Conservation (phyloP, 2,329 filamentous ascomycete genomes). For the Trichoderma citrinoviride region DNA sequence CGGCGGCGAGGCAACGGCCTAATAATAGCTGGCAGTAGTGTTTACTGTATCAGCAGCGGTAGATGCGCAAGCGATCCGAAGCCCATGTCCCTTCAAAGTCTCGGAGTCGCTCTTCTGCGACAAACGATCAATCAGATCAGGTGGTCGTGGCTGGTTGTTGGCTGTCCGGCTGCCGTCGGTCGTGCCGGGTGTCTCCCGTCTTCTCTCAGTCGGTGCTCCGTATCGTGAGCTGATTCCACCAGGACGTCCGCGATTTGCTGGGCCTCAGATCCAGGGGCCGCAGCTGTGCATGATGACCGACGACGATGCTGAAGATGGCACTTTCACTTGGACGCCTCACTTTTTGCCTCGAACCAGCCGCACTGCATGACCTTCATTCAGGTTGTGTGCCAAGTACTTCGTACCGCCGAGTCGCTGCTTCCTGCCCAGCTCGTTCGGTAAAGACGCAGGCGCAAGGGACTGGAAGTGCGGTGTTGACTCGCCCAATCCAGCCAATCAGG, state of each 20-base stretch:
- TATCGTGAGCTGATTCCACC: not conserved
- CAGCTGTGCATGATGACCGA: not conserved
- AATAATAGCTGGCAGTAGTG: not conserved
- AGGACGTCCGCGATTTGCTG: not conserved
- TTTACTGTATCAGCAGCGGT: too few relatives aligned
- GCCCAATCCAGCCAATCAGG: constrained; percentile 18
- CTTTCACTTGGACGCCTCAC: constrained; percentile 8
- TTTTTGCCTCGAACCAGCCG: not conserved
- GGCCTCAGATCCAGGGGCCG: not conserved
- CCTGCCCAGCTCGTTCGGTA: constrained; percentile 10
- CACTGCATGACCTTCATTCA: too few relatives aligned
- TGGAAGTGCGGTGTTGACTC: not conserved
- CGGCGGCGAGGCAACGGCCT: not conserved
- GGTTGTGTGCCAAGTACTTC: too few relatives aligned
- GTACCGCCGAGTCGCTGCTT: too few relatives aligned
- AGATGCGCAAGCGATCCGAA: not conserved
- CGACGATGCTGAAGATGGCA: not conserved
- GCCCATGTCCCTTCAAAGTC: not conserved
- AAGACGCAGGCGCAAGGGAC: constrained; percentile 5
- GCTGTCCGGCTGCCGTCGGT: not conserved
- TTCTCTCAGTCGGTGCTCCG: not conserved
- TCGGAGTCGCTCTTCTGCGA: not conserved
- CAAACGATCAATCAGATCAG: not conserved
- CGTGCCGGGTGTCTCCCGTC: not conserved
- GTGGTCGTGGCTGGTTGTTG: not conserved